Percentiles rank a stretch among this genome's conserved stretches.
Evolutionary conservation across 2,329 filamentous ascomycete genomes (phyloP).

Genomic region (Aspergillus felis): DNA sequence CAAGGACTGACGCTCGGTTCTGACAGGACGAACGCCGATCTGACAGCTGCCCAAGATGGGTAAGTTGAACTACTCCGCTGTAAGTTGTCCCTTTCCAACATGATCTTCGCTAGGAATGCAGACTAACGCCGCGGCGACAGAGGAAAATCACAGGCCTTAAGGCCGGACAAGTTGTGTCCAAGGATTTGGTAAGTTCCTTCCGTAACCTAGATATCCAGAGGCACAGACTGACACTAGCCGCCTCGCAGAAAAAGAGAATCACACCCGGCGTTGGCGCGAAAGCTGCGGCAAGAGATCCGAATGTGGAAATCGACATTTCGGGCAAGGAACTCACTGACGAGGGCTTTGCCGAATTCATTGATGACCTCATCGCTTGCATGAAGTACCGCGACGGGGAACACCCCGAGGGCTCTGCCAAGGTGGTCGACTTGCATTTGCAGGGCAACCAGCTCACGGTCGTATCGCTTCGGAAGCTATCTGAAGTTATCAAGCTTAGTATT

Average conservation of each 20-base stretch:
- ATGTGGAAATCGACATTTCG: slow-evolving; percentile 45
- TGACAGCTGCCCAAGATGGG: slow-evolving; percentile 26
- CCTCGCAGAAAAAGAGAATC: slow-evolving; percentile 33
- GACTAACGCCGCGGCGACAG: slow-evolving; percentile 25
- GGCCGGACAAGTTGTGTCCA: slow-evolving; percentile 43
- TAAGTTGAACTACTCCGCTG: slow-evolving; percentile 39
- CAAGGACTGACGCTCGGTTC: not conserved
- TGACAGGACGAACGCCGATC: not conserved
- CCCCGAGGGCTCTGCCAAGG: slow-evolving; percentile 27
- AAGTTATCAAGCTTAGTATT: slow-evolving; percentile 39
- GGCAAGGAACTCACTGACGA: slow-evolving; percentile 46
- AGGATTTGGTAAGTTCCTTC: slow-evolving; percentile 36
- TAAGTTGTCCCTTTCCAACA: slow-evolving; percentile 16
- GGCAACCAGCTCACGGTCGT: slow-evolving; percentile 43
- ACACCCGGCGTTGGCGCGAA: slow-evolving; percentile 25
- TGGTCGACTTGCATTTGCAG: slow-evolving; percentile 46
- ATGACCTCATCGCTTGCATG: slow-evolving; percentile 40
- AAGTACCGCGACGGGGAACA: slow-evolving; percentile 27
- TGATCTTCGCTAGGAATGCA: not conserved
- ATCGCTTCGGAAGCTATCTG: slow-evolving; percentile 40
- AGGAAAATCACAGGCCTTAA: slow-evolving; percentile 45
- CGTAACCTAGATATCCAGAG: not conserved
- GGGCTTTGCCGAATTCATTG: slow-evolving; percentile 41
- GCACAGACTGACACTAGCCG: not conserved
- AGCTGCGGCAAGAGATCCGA: slow-evolving; percentile 28